These are phyloP conservation scores for Tulasnella sp. DNA, from an alignment of 768 basidiomycete genomes.

Conservation along the genomic window DNA sequence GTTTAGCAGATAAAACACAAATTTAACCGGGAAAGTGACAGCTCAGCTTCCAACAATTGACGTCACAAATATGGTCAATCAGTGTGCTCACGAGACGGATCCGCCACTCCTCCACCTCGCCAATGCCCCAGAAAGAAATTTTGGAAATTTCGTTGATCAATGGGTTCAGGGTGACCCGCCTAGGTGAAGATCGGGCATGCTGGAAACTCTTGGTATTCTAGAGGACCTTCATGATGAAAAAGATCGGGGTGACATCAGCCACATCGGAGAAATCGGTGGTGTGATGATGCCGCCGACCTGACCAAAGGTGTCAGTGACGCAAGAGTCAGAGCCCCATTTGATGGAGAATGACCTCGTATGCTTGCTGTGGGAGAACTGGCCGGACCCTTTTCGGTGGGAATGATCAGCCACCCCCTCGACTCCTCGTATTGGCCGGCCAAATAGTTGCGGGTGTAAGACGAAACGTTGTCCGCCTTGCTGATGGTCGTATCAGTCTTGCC, in stretches of 20 bases:
- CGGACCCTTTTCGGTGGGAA: conserved; percentile 7
- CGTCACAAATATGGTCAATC: too few relatives aligned
- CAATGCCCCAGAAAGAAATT: too few relatives aligned
- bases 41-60: too few relatives aligned
- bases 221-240: conserved; percentile 14
- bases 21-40: too few relatives aligned
- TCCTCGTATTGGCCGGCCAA: conserved; percentile 13
- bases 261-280: conserved; percentile 13
- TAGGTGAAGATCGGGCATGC: conserved; percentile 1
- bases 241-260: conserved; percentile 18
- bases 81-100: too few relatives aligned
- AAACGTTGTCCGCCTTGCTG: conserved; percentile 10
- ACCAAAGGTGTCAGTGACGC: conserved; percentile 12
- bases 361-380: too few relatives aligned
- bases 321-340: conserved; percentile 17
- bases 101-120: too few relatives aligned
- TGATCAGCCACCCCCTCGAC: conserved; percentile 14
- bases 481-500: conserved; percentile 15
- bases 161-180: not conserved
- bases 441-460: conserved; percentile 13
- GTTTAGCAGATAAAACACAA: too few relatives aligned
- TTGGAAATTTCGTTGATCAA: too few relatives aligned
- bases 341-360: conserved; percentile 13
- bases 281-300: conserved; percentile 14
- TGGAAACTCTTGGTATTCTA: conserved; percentile 5